Evolutionary conservation across 1,284 basidiomycete genomes (phyloP), one percentile per base, ranked within the genome.

Genomic region (Fomitopsis palustris): DNA sequence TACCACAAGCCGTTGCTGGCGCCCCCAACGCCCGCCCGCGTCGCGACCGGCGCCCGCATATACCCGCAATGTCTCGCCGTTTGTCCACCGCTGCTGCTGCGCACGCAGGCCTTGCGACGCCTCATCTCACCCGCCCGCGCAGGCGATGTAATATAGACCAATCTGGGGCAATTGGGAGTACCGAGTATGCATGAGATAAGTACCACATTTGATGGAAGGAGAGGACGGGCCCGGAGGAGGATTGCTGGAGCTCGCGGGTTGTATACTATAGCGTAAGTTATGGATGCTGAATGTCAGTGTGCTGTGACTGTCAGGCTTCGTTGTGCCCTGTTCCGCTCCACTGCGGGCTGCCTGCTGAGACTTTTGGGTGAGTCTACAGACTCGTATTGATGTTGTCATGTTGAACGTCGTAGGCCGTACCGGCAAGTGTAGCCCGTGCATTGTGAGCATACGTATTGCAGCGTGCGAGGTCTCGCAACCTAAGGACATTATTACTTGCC

Each of bases 191-290:
- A 27, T 35, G 5, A 39, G 19, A 47, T 47, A 12, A 23, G 16
- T 39, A 47, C 33, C 6, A 37, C 31, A 37, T 21, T 17, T 19
- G 38, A 25, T 33, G 58, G 35, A 37, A 37, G 35, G 35, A 9
- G 35, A 37, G 35, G 35, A 37, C 35, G 35, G 45, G 45, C 25
- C 25, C 16, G 14, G 45, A 29, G 45, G 43, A 45, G 23, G 10
- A 27, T 29, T 12, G 25, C 10, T 14, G 38, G 51, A 55, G 54
- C 29, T 51, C 25, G 27, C 37, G 49, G 54, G 39, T 60, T 60
- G 58, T 60, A 60, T 60, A 47, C 35, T 56, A 56, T 60, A 47
- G n/a, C 42, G 35, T 60, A 60, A 61, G 31, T 57, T 61, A 57
- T 61, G 27, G 21, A 43, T 39, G 29, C n/a, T 38, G 45, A 38